A percentile compares a stretch with the other conserved stretches of the same genome.
These are phyloP conservation scores for Clathrospora elynae DNA, from an alignment of 2,329 filamentous ascomycete species.

Conservation along the genomic window DNA sequence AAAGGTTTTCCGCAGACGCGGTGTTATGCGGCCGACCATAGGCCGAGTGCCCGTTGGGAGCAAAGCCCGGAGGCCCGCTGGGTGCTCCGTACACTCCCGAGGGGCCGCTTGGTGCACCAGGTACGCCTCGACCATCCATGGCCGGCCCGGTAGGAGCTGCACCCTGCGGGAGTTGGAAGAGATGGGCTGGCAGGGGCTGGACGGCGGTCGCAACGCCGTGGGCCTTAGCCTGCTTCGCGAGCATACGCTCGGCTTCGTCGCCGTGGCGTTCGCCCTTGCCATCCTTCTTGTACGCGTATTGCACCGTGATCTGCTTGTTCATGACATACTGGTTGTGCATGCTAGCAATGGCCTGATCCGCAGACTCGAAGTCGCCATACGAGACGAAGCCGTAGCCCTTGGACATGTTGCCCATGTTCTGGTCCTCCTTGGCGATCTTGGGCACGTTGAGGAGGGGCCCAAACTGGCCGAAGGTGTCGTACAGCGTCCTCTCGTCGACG, in stretches of 20 bases:
- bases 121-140: conserved; percentile 46
- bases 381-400: conserved; percentile 98
- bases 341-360: conserved; percentile 86
- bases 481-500: conserved; percentile 94
- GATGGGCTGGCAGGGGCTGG: conserved; percentile 74
- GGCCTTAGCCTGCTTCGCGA: conserved; percentile 90
- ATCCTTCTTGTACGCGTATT: conserved; percentile 99
- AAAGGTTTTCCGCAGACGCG: conserved; percentile 41
- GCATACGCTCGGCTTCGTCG: conserved; percentile 87
- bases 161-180: conserved; percentile 58
- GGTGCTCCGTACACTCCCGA: conserved; percentile 46
- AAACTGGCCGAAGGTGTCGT: conserved; percentile 93
- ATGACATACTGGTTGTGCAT: conserved; percentile 97
- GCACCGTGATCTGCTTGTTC: conserved; percentile 94
- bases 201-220: conserved; percentile 87
- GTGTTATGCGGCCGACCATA: conserved; percentile 32
- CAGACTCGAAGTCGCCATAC: conserved; percentile 90
- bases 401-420: conserved; percentile 78
- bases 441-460: conserved; percentile 82
- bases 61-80: conserved; percentile 48
- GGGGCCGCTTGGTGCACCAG: conserved; percentile 49
- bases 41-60: conserved; percentile 16
- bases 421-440: conserved; percentile 85
- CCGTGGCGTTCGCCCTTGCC: conserved; percentile 96
- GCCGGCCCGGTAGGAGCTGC: conserved; percentile 38